These are phyloP conservation scores for Parmales sp. DNA, from an alignment of 108 stramenopile genomes.

Conservation along the genomic window DNA sequence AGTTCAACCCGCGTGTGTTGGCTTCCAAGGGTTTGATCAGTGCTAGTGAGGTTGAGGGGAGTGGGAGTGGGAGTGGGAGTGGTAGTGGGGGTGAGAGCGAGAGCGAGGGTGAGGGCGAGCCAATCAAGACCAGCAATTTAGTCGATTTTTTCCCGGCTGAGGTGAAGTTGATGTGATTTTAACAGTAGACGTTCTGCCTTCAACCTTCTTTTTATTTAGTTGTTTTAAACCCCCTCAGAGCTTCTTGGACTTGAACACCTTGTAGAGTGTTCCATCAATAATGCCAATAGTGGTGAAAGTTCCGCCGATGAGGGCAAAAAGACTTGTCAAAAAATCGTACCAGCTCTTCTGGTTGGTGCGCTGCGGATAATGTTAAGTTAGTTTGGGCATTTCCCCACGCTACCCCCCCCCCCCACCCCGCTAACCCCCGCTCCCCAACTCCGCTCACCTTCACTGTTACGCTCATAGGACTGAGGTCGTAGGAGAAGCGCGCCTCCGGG, in stretches of 20 bases:
- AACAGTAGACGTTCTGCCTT: too few relatives aligned
- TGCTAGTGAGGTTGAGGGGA: too few relatives aligned
- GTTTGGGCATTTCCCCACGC: not conserved
- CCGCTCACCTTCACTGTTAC: constrained; percentile 48
- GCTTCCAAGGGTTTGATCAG: too few relatives aligned
- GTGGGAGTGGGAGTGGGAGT: too few relatives aligned
- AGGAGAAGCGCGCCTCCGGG: constrained; percentile 76
- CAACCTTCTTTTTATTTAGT: not conserved
- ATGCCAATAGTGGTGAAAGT: constrained; percentile 95
- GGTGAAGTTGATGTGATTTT: too few relatives aligned
- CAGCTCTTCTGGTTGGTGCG: constrained; percentile 19
- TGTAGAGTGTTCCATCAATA: constrained; percentile 81
- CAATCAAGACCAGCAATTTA: too few relatives aligned
- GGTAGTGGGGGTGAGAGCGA: too few relatives aligned
- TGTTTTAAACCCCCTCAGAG: not conserved
- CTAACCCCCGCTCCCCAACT: not conserved
- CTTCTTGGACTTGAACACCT: constrained; percentile 65
- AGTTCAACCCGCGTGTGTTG: too few relatives aligned
- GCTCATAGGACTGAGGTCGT: constrained; percentile 83
- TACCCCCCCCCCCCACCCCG: not conserved
- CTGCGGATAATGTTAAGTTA: too few relatives aligned
- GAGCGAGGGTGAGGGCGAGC: too few relatives aligned
- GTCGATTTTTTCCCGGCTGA: too few relatives aligned
- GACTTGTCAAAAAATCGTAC: constrained; percentile 91
- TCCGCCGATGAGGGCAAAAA: constrained; percentile 94